phyloP scores from a whole-genome alignment of 2,329 filamentous ascomycete genomes.

The Sclerotinia glacialis region DNA sequence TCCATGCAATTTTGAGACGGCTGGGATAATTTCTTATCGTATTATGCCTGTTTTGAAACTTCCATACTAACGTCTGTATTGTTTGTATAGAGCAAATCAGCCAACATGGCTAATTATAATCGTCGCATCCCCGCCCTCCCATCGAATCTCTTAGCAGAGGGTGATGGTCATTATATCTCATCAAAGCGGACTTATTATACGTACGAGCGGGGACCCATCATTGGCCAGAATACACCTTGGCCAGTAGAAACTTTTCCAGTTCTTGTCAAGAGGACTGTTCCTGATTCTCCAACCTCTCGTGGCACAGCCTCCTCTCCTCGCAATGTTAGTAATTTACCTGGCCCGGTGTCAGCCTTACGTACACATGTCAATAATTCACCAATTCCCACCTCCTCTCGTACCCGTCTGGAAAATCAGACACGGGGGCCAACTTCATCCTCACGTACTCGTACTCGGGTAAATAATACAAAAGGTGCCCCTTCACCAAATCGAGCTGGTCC shows the following conservation, averaged over 20 bases:
- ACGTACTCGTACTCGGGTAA: neutral
- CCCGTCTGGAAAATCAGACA: neutral
- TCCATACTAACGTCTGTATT: constrained; percentile 2
- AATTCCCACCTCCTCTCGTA: too few species aligned
- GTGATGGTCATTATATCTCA: neutral
- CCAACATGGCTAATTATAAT: neutral
- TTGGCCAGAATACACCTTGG: neutral
- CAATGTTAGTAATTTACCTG: constrained; percentile 2
- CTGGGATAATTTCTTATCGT: neutral
- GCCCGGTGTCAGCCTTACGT: neutral
- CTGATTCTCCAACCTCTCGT: neutral
- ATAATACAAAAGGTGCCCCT: neutral
- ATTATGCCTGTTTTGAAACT: neutral
- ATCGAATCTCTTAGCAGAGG: neutral
- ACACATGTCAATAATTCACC: neutral
- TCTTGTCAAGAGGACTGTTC: neutral
- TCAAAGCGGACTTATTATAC: neutral
- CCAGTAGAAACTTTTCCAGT: neutral
- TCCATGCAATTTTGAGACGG: neutral
- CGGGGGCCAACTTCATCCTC: neutral
- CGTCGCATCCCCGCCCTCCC: neutral
- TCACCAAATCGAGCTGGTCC: neutral
- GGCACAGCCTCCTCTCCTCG: neutral
- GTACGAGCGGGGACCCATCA: neutral
- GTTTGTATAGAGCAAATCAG: neutral